Base-by-base conservation (phyloP, 176 grass and related monocot species). In the Guadua angustifolia region DNA sequence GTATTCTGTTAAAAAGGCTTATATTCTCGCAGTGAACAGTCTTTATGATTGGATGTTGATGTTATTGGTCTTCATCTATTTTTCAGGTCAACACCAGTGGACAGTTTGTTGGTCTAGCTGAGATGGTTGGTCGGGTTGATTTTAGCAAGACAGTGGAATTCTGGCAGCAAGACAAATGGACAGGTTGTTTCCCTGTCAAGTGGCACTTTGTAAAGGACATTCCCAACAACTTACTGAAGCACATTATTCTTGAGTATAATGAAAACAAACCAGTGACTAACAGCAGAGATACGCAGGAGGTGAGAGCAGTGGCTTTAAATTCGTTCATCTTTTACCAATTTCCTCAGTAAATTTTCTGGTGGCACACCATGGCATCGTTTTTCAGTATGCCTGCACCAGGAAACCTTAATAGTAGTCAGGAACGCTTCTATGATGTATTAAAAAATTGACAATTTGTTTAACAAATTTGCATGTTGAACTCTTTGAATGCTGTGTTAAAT, bases 141-240 rank as follows among this genome's bases (percentile, higher is more conserved):
- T 97, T 97, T 83, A 84, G 64, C 86, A 97, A 87, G 78, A 94
- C 88, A n/a, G 68, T 97, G 29, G 92, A 97, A 43, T 86, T 94
- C 79, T 97, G 94, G 94, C 94, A 97, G 46, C 94, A 97, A 63
- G 94, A 97, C 74, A 94, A 97, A 66, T 94, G 95, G 95, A 94
- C 79, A 71, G 95, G 95, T 19, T 94, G 86, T 83, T 97, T 97
- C 84, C 92, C 95, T 75, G 84, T 97, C 60, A 94, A 94, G 87
- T 97, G 95, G 95, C 95, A 97, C 81, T 88, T 97, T 75, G 88
- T 97, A n/a, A 97, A 97, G 84, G 95, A 97, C 87, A 79, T 94
- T n/a, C 88, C 95, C 47, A 97, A 97, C 89, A 89, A 74, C 60
- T 81, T 94, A 46, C 53, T 97, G 52, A 94, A 94, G 84, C 90